Evolutionary conservation across 2,329 filamentous ascomycete genomes (phyloP).

Genomic region (Setomelanomma holmii): DNA sequence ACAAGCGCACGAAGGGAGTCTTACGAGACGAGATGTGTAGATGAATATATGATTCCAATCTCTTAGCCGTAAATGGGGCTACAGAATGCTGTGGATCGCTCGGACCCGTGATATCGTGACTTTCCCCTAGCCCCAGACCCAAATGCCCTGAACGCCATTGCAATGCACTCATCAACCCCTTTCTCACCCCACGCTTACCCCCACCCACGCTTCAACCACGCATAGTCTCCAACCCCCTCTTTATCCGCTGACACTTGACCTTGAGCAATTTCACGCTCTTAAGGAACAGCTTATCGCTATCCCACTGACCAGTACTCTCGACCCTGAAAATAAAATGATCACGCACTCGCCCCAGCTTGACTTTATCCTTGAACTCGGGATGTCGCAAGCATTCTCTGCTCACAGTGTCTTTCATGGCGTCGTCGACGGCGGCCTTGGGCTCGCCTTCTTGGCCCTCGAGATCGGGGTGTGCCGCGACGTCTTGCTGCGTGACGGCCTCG

Average conservation of each 20-base stretch:
- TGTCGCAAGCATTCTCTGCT: slow-evolving; percentile 92
- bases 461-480: slow-evolving; percentile 66
- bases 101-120: slow-evolving; percentile 28
- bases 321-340: slow-evolving; percentile 98
- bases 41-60: background rate
- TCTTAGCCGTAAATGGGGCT: background rate
- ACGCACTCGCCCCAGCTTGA: slow-evolving; percentile 85
- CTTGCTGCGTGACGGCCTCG: slow-evolving; percentile 72
- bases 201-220: slow-evolving; percentile 20
- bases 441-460: slow-evolving; percentile 80
- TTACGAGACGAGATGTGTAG: background rate
- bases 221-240: slow-evolving; percentile 68
- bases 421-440: slow-evolving; percentile 82
- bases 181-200: background rate
- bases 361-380: slow-evolving; percentile 92
- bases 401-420: slow-evolving; percentile 94
- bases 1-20: too few relatives aligned
- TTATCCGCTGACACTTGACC: slow-evolving; percentile 78
- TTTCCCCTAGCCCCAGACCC: slow-evolving; percentile 23
- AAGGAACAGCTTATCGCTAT: slow-evolving; percentile 91
- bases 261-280: slow-evolving; percentile 87
- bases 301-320: slow-evolving; percentile 94
- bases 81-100: background rate
- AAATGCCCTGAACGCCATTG: slow-evolving; percentile 31
- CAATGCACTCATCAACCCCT: slow-evolving; percentile 20